A percentile compares a stretch with the other conserved stretches of the same genome.
Evolutionary conservation across 177 flowering plant genomes (phyloP).

Genomic region (Tripterygium wilfordii): DNA sequence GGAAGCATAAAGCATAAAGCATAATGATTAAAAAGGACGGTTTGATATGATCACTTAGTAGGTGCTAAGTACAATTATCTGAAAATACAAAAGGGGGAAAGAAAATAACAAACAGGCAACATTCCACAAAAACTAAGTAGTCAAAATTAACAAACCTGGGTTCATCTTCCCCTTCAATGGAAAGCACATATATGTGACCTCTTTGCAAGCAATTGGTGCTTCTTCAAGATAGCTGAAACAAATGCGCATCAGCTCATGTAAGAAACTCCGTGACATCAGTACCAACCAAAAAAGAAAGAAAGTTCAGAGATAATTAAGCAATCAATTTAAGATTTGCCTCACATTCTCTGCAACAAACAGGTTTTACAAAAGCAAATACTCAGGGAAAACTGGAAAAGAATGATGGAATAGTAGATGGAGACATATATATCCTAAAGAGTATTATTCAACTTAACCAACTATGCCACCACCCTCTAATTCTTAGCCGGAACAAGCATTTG

Average conservation of each 20-base stretch:
- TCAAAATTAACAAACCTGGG: conserved; percentile 44
- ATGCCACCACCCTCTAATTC: too few relatives aligned
- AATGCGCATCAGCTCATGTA: background rate
- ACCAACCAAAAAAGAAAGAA: background rate
- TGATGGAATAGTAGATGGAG: too few relatives aligned
- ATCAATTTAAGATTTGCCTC: too few relatives aligned
- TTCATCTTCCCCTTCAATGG: conserved; percentile 85
- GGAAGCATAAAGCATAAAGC: conserved; percentile 97
- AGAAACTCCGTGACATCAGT: background rate
- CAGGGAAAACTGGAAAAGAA: too few relatives aligned
- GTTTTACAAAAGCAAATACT: too few relatives aligned
- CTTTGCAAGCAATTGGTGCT: conserved; percentile 66
- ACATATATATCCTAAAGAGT: too few relatives aligned
- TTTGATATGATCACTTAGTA: background rate
- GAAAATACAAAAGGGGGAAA: too few relatives aligned
- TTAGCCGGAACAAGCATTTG: background rate
- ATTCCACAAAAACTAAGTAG: too few relatives aligned
- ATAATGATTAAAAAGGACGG: conserved; percentile 70
- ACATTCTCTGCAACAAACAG: too few relatives aligned
- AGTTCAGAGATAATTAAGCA: background rate
- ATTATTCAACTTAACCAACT: too few relatives aligned
- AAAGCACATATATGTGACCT: conserved; percentile 66
- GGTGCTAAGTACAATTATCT: background rate
- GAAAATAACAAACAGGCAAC: too few relatives aligned
- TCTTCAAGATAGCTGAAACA: conserved; percentile 83